Percentiles rank a stretch among this genome's conserved stretches.
These are phyloP conservation scores for Phyllosticta capitalensis DNA, from an alignment of 2,329 filamentous ascomycete genomes.

Conservation along the genomic window DNA sequence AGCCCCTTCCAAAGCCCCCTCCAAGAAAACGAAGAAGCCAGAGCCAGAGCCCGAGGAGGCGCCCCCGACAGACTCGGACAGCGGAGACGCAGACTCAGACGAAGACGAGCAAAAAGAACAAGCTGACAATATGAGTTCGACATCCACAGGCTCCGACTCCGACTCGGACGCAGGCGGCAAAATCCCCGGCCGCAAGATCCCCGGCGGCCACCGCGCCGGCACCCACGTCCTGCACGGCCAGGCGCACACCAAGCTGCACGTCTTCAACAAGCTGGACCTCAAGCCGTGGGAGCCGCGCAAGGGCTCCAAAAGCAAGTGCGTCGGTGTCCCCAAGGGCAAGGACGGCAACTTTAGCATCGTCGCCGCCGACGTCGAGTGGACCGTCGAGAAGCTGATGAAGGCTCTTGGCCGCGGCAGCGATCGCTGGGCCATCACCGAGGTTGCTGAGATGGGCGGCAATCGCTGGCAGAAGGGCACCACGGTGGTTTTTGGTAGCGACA, in stretches of 20 bases:
- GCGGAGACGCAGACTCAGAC: neutral
- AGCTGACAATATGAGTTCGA: neutral
- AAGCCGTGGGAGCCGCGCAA: conserved; percentile 1
- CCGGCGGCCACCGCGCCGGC: neutral
- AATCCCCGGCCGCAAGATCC: neutral
- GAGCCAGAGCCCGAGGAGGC: neutral
- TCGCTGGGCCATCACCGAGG: conserved; percentile 11
- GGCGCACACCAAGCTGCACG: conserved; percentile 2
- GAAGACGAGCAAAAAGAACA: neutral
- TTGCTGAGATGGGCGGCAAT: conserved; percentile 9
- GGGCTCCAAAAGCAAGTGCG: neutral
- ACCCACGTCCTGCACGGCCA: neutral
- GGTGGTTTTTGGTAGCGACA: neutral
- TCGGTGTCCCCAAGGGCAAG: neutral
- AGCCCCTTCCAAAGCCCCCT: too few relatives aligned
- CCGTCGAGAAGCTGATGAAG: conserved; percentile 8
- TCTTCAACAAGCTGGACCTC: conserved; percentile 3
- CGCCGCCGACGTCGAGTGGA: conserved; percentile 6
- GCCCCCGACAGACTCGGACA: neutral
- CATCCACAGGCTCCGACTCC: neutral
- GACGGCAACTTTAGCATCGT: conserved; percentile 2
- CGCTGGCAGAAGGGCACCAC: conserved; percentile 11
- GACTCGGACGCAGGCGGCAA: neutral
- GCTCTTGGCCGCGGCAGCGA: conserved; percentile 6
- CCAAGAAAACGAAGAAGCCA: neutral